Evolutionary conservation across 2,329 filamentous ascomycete genomes (phyloP), one percentile per base, ranked within the genome.

Genomic region (Aspergillus floridensis): DNA sequence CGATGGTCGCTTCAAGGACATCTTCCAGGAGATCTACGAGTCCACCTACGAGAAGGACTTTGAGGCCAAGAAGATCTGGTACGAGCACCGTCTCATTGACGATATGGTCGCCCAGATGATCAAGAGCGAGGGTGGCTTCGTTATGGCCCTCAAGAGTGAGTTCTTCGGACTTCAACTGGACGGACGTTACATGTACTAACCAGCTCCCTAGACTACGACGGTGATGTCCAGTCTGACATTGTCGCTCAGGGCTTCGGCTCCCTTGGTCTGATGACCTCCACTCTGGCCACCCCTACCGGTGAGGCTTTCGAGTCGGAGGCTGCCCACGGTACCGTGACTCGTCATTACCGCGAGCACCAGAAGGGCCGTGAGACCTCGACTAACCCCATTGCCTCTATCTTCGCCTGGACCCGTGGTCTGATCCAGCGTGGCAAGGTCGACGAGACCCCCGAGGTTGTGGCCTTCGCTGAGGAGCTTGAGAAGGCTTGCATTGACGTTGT

Each of bases 31-130:
- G 74, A 87, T 98, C 71, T 99, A 93, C 80, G 91, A 98, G 65
- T 85, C 84, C 60, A 81, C 88, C 70, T 99, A 98, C 84, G 89
- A 90, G 84, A 84, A 86, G 76, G 85, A 91, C 49, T 98, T 98
- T 70, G 93, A 97, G 76, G 88, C 88, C 73, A 91, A 92, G 84
- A 86, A 86, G 64, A 96, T 98, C 81, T 98, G 95, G 95, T 98
- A 99, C 77, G 95, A 99, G 88, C 95, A 99, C 82, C 90, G 95
- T 73, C 84, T 99, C 68, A 98, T 99, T 74, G 95, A 99, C 80
- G 95, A 99, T 81, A 98, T 99, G 95, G 95, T 99, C 65, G 95
- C 95, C 53, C 95, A 99, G 85, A 99, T 99, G 95, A 90, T 99
- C 84, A 99, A 99, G 90, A 95, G 90, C 80, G 87, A 89, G 72